Percentiles rank a stretch among this genome's conserved stretches.
These are phyloP conservation scores for Arthrinium puccinioides DNA, from an alignment of 2,329 filamentous ascomycete species.

Conservation along the genomic window DNA sequence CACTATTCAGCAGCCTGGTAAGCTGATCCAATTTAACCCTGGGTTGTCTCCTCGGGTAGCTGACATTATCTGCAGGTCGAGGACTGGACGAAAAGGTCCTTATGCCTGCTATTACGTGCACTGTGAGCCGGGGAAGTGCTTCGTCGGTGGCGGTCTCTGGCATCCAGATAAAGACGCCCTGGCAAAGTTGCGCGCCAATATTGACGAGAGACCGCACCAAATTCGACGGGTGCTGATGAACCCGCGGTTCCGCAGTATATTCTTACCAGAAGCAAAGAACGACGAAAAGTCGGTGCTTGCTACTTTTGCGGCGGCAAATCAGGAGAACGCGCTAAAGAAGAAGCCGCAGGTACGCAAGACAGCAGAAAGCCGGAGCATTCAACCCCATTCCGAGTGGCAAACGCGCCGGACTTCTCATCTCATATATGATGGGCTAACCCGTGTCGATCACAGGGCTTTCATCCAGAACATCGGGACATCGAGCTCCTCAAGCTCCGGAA, in stretches of 20 bases:
- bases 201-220: slow-evolving; percentile 64
- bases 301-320: slow-evolving; percentile 65
- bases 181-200: slow-evolving; percentile 60
- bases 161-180: slow-evolving; percentile 63
- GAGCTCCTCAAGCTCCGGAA: slow-evolving; percentile 72
- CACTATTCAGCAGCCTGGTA: slow-evolving; percentile 79
- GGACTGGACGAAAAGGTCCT: slow-evolving; percentile 78
- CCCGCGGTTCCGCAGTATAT: slow-evolving; percentile 52
- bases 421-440: background rate
- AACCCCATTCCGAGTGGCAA: slow-evolving; percentile 5
- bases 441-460: slow-evolving; percentile 54
- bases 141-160: slow-evolving; percentile 79
- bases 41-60: slow-evolving; percentile 15
- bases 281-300: slow-evolving; percentile 46
- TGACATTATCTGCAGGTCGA: slow-evolving; percentile 45
- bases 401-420: background rate
- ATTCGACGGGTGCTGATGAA: slow-evolving; percentile 63
- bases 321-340: slow-evolving; percentile 71
- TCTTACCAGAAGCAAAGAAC: slow-evolving; percentile 50
- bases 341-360: slow-evolving; percentile 64
- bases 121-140: slow-evolving; percentile 62
- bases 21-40: slow-evolving; percentile 6
- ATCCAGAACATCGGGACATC: slow-evolving; percentile 69
- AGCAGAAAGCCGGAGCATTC: too few species aligned
- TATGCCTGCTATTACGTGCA: slow-evolving; percentile 89